Percentiles rank a stretch among this genome's conserved stretches.
These are phyloP conservation scores for Huntiella decipiens DNA, from an alignment of 2,329 filamentous ascomycete genomes.

Conservation along the genomic window DNA sequence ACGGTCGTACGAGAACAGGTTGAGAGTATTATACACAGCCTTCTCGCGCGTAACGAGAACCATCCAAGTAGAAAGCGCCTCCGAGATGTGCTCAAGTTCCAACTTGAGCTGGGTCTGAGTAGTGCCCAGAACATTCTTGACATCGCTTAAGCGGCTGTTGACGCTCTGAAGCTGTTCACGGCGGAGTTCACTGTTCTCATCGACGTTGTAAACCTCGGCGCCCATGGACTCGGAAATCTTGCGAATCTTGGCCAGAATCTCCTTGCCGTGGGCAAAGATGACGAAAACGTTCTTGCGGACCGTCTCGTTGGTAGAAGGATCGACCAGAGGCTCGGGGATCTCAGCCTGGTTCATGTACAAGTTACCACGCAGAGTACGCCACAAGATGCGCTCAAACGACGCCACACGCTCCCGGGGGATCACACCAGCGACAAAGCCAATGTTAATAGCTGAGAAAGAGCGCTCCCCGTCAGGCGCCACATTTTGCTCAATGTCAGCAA, in stretches of 20 bases:
- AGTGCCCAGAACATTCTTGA: slow-evolving; percentile 82
- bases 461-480: slow-evolving; percentile 50
- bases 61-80: slow-evolving; percentile 90
- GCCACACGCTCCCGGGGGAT: slow-evolving; percentile 84
- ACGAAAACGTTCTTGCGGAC: slow-evolving; percentile 97
- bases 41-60: slow-evolving; percentile 97
- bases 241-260: slow-evolving; percentile 94
- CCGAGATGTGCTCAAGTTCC: slow-evolving; percentile 82
- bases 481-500: slow-evolving; percentile 77
- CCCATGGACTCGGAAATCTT: slow-evolving; percentile 97
- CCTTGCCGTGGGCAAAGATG: slow-evolving; percentile 96
- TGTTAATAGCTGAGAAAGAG: slow-evolving; percentile 95
- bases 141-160: slow-evolving; percentile 77
- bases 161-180: slow-evolving; percentile 95
- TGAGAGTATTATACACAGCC: slow-evolving; percentile 86
- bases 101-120: slow-evolving; percentile 87
- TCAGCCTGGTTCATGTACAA: slow-evolving; percentile 99
- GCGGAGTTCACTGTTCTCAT: slow-evolving; percentile 90
- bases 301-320: slow-evolving; percentile 81
- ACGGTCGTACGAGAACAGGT: slow-evolving; percentile 91
- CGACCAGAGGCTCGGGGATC: slow-evolving; percentile 80
- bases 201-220: slow-evolving; percentile 87
- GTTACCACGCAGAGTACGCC: slow-evolving; percentile 92
- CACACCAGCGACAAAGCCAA: slow-evolving; percentile 92
- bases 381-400: slow-evolving; percentile 91